Evolutionary conservation across 2,329 filamentous ascomycete species (phyloP).

Genomic region (Fusarium caatingaense): DNA sequence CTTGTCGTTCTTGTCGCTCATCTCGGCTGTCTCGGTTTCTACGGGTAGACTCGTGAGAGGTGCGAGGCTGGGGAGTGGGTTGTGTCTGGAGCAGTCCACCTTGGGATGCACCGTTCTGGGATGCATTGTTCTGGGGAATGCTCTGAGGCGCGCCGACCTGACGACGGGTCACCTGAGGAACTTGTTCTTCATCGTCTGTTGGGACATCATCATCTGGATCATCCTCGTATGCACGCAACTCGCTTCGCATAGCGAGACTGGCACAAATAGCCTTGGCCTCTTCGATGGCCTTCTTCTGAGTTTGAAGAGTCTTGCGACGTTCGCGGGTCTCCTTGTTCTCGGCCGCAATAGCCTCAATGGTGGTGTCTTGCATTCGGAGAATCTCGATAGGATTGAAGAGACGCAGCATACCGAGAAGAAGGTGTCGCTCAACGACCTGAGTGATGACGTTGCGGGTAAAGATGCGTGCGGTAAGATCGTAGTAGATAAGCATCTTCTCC

Average conservation of each 20-base stretch:
- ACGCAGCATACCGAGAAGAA: constrained; percentile 63
- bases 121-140: constrained; percentile 27
- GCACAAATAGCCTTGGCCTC: constrained; percentile 63
- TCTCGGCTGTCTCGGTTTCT: constrained; percentile 43
- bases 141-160: constrained; percentile 35
- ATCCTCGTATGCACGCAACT: constrained; percentile 56
- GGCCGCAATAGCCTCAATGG: constrained; percentile 62
- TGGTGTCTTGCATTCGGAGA: constrained; percentile 57
- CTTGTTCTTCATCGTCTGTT: constrained; percentile 49
- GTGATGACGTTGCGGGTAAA: constrained; percentile 66
- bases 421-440: constrained; percentile 63
- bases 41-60: constrained; percentile 37
- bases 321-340: constrained; percentile 66
- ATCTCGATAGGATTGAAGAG: constrained; percentile 66
- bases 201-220: constrained; percentile 49
- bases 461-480: constrained; percentile 63
- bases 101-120: constrained; percentile 28
- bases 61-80: constrained; percentile 17
- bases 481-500: constrained; percentile 68
- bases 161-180: constrained; percentile 25
- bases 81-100: constrained; percentile 34
- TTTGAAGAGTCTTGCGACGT: constrained; percentile 59
- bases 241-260: constrained; percentile 63
- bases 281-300: constrained; percentile 62
- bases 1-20: constrained; percentile 34